Base-by-base conservation (phyloP, 148 eudicot genomes). In the Linanthus parryae region DNA sequence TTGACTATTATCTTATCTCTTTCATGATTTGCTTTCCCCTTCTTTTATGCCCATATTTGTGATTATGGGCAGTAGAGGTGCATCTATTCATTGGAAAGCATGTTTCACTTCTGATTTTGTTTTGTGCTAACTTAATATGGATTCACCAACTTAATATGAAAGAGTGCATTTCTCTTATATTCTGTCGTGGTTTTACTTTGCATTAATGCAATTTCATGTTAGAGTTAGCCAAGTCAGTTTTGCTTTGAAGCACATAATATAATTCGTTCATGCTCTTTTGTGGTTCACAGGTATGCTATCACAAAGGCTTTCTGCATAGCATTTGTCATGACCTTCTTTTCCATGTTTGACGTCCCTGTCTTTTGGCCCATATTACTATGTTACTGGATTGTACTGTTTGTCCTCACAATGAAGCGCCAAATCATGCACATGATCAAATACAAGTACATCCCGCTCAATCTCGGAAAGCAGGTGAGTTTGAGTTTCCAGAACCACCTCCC, bases 351-450 rank as follows among this genome's bases (percentile, higher is more conserved):
- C 59, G 79, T 83, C 28, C 91, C 91, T 33, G 91, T 83, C 52
- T 83, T 83, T 47, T 83, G 91, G 91, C 91, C 91, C 41, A 83
- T 83, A 59, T 59, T 83, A 45, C 68, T 83, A 12, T 77, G 76
- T 61, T 83, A 83, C 70, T 83, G 90, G 90, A n/a, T 83, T 38
- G 80, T 76, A 40, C 78, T 88, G 24, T 84, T 88, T 59, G 64
- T 72, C 61, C 89, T 88, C 28, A 84, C 96, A 31, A 84, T 88
- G 96, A 81, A 79, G 77, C 86, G 96, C 46, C 96, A 84, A 64
- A 81, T 88, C 49, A 75, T 79, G 37, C 96, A 88, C 71, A 88
- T 88, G 96, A 68, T 88, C 58, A 88, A 88, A 65, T 79, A 88
- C 82, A 77, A 74, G 73, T 84, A 88, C 48, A 52, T 88, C 36